Percentiles rank a stretch among this genome's conserved stretches.
Evolutionary conservation across 352 stramenopile species (phyloP).

Genomic region (Thraustochytrium sp.): DNA sequence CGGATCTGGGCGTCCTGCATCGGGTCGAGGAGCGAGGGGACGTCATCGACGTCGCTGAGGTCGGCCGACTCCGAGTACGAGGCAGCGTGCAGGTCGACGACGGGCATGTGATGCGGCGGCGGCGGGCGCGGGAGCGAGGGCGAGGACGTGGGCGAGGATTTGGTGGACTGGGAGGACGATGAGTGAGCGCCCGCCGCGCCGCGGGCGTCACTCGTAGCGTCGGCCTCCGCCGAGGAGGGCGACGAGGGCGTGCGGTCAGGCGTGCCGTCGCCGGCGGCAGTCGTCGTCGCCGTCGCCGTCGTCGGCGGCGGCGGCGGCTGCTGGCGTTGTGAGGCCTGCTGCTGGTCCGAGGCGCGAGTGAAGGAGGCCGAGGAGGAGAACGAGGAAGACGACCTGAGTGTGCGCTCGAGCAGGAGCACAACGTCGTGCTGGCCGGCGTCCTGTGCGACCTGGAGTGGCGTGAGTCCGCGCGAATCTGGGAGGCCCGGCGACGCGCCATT

Average conservation of each 20-base stretch:
- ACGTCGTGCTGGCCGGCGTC: neutral
- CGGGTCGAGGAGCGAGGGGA: neutral
- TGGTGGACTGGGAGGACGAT: no score
- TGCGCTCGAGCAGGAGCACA: neutral
- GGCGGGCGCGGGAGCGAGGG: neutral
- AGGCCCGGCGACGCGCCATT: neutral
- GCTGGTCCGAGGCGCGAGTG: neutral
- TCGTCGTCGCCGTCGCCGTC: no score
- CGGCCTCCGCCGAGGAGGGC: no score
- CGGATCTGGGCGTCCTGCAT: neutral
- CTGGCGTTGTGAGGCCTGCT: no score
- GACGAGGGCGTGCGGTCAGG: no score
- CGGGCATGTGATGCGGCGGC: no score
- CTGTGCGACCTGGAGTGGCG: neutral
- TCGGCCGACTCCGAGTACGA: neutral
- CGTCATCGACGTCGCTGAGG: neutral
- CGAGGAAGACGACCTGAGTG: neutral
- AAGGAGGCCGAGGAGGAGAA: neutral
- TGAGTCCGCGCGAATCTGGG: neutral
- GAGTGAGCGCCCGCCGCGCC: no score
- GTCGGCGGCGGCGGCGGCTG: no score
- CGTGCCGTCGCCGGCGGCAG: no score
- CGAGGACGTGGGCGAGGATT: neutral
- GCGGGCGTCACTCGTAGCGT: no score
- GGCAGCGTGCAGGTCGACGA: no score